Conservation (phyloP, 1,284 basidiomycete species). For the Boletus semigastroideus region DNA sequence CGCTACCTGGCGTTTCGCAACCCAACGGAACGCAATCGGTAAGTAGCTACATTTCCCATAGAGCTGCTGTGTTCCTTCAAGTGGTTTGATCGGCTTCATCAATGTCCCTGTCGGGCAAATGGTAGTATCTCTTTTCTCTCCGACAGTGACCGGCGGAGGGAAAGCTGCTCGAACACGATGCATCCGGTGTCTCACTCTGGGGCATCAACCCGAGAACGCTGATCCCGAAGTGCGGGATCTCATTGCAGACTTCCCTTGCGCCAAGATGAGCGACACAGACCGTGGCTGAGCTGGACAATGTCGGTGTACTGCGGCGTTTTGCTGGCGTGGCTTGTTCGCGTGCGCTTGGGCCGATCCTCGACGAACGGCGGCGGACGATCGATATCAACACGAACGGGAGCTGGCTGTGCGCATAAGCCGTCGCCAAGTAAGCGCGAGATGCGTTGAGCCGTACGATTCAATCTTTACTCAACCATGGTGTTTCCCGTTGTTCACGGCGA, state of each 20-base stretch:
- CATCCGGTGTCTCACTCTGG: conserved; percentile 39
- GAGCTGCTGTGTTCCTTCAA: not conserved
- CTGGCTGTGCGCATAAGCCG: conserved; percentile 41
- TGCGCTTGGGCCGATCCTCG: conserved; percentile 27
- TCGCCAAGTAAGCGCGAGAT: conserved; percentile 34
- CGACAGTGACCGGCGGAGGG: conserved; percentile 41
- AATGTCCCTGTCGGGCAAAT: not conserved
- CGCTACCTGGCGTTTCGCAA: conserved; percentile 36
- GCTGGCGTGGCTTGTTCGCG: conserved; percentile 42
- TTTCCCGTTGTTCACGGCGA: conserved; percentile 14
- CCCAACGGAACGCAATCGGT: conserved; percentile 44
- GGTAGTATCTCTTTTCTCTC: not conserved
- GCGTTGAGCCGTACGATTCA: too few species aligned
- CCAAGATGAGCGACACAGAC: conserved; percentile 33
- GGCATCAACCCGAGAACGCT: conserved; percentile 30
- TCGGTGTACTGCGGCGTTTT: conserved; percentile 41
- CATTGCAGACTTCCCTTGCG: conserved; percentile 34
- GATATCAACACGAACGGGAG: conserved; percentile 45
- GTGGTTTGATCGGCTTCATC: not conserved
- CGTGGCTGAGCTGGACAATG: conserved; percentile 31
- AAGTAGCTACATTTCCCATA: conserved; percentile 3
- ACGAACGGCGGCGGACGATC: conserved; percentile 39
- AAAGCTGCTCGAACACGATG: conserved; percentile 15
- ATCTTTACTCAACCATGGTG: too few species aligned
- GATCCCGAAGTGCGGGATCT: conserved; percentile 28